A percentile compares a stretch with the other conserved stretches of the same genome.
These are phyloP conservation scores for Pseudomassariella vexata DNA, from an alignment of 2,329 filamentous ascomycete genomes.

Conservation along the genomic window DNA sequence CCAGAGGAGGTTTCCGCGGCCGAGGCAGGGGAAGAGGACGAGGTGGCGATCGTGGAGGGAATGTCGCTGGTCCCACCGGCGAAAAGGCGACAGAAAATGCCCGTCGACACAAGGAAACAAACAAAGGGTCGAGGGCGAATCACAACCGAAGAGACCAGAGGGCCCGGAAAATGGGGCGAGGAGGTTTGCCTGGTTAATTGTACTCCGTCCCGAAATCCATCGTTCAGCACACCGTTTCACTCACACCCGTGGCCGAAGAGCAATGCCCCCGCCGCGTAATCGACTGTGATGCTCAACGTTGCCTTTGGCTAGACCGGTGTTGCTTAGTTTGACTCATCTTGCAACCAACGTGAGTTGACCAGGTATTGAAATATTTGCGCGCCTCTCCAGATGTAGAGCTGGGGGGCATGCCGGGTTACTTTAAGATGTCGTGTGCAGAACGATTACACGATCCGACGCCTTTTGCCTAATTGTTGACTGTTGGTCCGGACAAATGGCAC, in stretches of 20 bases:
- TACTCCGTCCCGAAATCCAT: background rate
- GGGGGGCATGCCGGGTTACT: no score
- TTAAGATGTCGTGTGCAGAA: background rate
- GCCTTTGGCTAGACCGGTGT: no score
- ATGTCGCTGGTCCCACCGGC: conserved; percentile 57
- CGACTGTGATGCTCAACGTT: no score
- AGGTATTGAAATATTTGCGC: no score
- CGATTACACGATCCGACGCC: conserved; percentile 15
- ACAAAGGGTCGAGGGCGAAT: conserved; percentile 76
- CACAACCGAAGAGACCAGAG: conserved; percentile 74
- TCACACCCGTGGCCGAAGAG: no score
- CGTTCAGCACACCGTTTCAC: no score
- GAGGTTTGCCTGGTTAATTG: conserved; percentile 26
- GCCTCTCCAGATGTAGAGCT: no score
- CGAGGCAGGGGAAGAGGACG: conserved; percentile 39
- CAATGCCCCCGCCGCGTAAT: no score
- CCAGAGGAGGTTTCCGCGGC: conserved; percentile 37
- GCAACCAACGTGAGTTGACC: no score
- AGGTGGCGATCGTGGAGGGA: conserved; percentile 48
- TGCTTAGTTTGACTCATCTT: no score
- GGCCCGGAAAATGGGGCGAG: conserved; percentile 60
- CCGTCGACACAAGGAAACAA: conserved; percentile 72
- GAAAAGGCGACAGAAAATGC: conserved; percentile 69
- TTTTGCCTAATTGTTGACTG: conserved; percentile 17
- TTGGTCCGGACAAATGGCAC: conserved; percentile 12